Evolutionary conservation across 371 early-diverging fungal species (phyloP), one percentile per base, ranked within the genome.

Genomic region (Sanchytrium tribonematis): DNA sequence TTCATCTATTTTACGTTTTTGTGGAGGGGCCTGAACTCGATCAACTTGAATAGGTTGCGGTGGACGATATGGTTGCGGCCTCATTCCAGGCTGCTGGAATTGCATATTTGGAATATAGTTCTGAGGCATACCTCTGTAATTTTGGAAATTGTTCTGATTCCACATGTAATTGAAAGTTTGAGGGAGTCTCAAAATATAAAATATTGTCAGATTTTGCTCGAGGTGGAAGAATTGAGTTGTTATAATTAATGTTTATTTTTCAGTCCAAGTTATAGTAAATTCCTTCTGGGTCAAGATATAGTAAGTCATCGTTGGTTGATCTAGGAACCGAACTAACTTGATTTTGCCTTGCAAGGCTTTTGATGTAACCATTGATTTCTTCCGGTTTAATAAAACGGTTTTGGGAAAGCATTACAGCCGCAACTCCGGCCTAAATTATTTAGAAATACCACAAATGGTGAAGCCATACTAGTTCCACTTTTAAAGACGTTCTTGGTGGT

Each of bases 401-500:
- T 48, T 48, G 48, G 22, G 12, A 12, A 12, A 48, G 48, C 48
- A 67, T 5, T 29, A 77, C 32, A 29, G 81, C 80, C 68, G 75
- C 73, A 17, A 76, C 71, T 30, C 81, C 81, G 22, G 81, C 48
- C 48, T 48, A 48, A 48, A 48, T 48, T 48, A 48, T 12, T 12
- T 48, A 48, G 48, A 48, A 48, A 12, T 48, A 48, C 48, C 5
- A 77, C 78, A 69, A 78, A 77, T 0, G 81, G 81, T 29, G 81
- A 70, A 12, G 81, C 80, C 78, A 80, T 78, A 17, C 79, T 79
- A 29, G 81, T 81, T 0, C 81, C 81, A 68, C 71, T 68, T 30
- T 27, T 69, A n/a, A 17, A n/a, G 27, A 67, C 28, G 74, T 72
- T 16, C 71, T 71, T 16, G 69, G 70, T 68, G 66, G 69, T 1